Conservation (phyloP, 2,329 filamentous ascomycete genomes). For the Colletotrichum magnum region DNA sequence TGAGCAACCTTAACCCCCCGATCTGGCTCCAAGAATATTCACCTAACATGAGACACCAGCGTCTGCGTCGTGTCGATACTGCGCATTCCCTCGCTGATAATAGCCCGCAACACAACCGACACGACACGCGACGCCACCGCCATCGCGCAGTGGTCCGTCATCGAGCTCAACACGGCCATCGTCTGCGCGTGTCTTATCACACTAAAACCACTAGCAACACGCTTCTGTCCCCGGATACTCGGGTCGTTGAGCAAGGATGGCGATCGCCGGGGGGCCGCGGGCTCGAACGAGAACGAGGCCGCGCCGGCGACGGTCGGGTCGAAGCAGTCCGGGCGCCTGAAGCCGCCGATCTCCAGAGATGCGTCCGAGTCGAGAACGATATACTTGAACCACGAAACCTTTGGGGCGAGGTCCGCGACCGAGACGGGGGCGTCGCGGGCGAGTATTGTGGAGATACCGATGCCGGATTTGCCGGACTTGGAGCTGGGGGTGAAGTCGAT, state of each 20-base stretch:
- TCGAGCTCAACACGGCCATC: conserved; percentile 47
- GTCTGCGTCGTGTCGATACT: conserved; percentile 47
- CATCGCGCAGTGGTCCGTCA: conserved; percentile 45
- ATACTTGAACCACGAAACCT: conserved; percentile 16
- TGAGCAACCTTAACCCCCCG: conserved; percentile 2
- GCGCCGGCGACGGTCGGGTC: conserved; percentile 14
- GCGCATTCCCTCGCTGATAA: conserved; percentile 42
- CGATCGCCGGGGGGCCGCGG: neutral
- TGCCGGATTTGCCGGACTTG: conserved; percentile 4
- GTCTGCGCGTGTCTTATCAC: conserved; percentile 48
- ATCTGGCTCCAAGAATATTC: no score
- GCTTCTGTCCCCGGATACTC: conserved; percentile 47
- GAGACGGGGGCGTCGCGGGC: neutral
- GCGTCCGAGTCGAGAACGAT: neutral
- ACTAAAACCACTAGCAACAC: conserved; percentile 43
- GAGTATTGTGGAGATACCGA: neutral
- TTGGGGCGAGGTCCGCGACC: conserved; percentile 2
- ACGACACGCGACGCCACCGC: conserved; percentile 41
- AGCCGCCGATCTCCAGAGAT: neutral
- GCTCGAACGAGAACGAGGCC: neutral
- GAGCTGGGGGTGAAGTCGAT: conserved; percentile 10
- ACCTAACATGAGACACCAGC: conserved; percentile 13
- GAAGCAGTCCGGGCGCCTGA: neutral
- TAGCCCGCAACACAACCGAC: conserved; percentile 38
- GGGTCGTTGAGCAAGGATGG: neutral